A percentile compares a stretch with the other conserved stretches of the same genome.
Conservation (phyloP, 2,329 filamentous ascomycete species). For the Fusarium sp. region DNA sequence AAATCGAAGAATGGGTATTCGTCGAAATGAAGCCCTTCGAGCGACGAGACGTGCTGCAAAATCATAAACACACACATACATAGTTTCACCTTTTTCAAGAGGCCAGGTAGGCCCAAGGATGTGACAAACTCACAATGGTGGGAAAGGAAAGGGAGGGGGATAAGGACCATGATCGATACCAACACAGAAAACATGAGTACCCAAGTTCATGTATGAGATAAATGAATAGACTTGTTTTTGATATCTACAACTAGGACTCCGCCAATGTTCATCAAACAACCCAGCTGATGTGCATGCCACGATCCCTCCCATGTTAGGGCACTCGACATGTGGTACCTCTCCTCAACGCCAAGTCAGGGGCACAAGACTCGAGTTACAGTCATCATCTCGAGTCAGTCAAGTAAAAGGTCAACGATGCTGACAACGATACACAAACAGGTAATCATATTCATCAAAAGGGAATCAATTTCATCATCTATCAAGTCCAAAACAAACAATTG, state of each 20-base stretch:
- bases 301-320: neutral
- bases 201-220: constrained; percentile 24
- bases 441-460: constrained; percentile 29
- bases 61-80: neutral
- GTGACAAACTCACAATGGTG: constrained; percentile 2
- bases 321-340: neutral
- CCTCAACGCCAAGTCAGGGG: neutral
- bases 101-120: constrained; percentile 1
- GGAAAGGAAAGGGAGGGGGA: neutral
- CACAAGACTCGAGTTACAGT: neutral
- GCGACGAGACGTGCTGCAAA: neutral
- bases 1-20: neutral
- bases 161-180: constrained; percentile 35
- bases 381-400: neutral
- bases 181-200: constrained; percentile 37
- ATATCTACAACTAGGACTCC: neutral
- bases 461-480: constrained; percentile 51
- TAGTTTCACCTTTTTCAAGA: neutral
- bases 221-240: constrained; percentile 32
- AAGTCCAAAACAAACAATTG: constrained; percentile 37
- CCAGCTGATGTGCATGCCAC: neutral
- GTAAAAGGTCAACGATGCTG: neutral
- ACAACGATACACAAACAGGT: neutral
- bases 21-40: neutral
- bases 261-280: neutral